Evolutionary conservation across 768 basidiomycete genomes (phyloP), one percentile per base, ranked within the genome.

Genomic region (Ramaria rubella): DNA sequence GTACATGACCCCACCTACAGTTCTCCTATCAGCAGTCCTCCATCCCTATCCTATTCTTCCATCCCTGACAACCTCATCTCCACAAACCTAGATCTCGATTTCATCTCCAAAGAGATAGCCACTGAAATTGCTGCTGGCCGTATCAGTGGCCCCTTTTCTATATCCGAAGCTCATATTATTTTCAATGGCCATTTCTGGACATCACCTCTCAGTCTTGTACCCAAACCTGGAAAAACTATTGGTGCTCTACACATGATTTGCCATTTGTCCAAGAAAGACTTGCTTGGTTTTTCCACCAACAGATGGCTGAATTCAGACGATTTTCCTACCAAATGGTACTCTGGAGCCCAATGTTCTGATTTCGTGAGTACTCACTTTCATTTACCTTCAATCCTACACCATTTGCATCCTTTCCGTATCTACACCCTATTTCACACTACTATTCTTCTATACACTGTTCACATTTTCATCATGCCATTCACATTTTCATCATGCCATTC

Each of bases 51-150:
- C 2, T 7, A 38, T n/a, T 14, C 36, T n/a, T 38, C n/a, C 36
- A 38, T 38, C 7, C 36, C 49, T 11, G 50, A 12, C 0, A 72
- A 75, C 17, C 68, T 67, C 65, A 17, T 50, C 1, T 57, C 54
- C 0, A 58, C 64, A 27, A 59, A 58, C 0, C 60, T 69, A 19
- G 8, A 38, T 4, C 64, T 67, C 14, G 23, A 44, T 0, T 49
- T 59, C 31, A 49, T 60, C 24, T 19, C 27, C 9, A 33, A 23
- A 5, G 40, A 58, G 15, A 19, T 59, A 12, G 23, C 29, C 15
- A 46, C 46, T n/a, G 61, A 62, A 23, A 4, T 57, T 1, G 21
- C 27, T n/a, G n/a, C n/a, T n/a, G 42, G 42, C 19, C 55, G 49
- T 0, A 34, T 62, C 21, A 45, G 31, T n/a, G 59, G 61, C 4